A percentile compares a stretch with the other conserved stretches of the same genome.
Evolutionary conservation across 139 green algal species (phyloP).

Genomic region (Eudorina sp.): DNA sequence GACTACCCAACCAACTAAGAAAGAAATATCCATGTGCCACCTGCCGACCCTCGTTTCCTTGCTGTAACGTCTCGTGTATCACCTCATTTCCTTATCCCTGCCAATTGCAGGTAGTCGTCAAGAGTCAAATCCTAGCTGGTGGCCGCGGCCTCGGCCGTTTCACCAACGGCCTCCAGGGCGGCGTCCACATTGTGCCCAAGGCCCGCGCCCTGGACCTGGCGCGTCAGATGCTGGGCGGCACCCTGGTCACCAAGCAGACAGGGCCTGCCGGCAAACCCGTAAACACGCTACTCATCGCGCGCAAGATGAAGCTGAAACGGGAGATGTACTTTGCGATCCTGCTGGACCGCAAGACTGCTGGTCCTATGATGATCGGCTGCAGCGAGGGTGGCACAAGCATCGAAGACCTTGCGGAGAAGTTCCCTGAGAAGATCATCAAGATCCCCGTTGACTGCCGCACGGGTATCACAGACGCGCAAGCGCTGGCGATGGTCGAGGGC

Average conservation of each 20-base stretch:
- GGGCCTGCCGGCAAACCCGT: conserved; percentile 95
- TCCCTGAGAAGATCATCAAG: conserved; percentile 98
- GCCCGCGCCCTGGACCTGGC: conserved; percentile 81
- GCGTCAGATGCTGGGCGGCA: conserved; percentile 88
- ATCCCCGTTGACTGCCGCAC: conserved; percentile 90
- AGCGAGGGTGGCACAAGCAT: conserved; percentile 94
- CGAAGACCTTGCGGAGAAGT: conserved; percentile 98
- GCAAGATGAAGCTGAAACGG: conserved; percentile 93
- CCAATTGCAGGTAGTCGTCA: conserved; percentile 91
- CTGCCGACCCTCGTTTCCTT: no score
- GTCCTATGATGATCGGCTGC: conserved; percentile 91
- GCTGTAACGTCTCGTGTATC: no score
- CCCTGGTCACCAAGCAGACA: conserved; percentile 97
- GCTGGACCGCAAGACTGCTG: conserved; percentile 88
- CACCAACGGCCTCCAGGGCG: conserved; percentile 96
- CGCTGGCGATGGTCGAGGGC: conserved; percentile 71
- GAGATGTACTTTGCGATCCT: conserved; percentile 99
- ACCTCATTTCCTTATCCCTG: no score
- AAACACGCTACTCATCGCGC: conserved; percentile 93
- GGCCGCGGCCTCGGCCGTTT: conserved; percentile 95
- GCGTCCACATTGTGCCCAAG: conserved; percentile 92
- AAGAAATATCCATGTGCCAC: no score
- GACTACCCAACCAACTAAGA: no score
- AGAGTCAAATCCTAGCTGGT: conserved; percentile 97
- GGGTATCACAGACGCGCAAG: conserved; percentile 88